Base-by-base conservation (phyloP, 768 basidiomycete genomes). In the Neoboletus magnificus region DNA sequence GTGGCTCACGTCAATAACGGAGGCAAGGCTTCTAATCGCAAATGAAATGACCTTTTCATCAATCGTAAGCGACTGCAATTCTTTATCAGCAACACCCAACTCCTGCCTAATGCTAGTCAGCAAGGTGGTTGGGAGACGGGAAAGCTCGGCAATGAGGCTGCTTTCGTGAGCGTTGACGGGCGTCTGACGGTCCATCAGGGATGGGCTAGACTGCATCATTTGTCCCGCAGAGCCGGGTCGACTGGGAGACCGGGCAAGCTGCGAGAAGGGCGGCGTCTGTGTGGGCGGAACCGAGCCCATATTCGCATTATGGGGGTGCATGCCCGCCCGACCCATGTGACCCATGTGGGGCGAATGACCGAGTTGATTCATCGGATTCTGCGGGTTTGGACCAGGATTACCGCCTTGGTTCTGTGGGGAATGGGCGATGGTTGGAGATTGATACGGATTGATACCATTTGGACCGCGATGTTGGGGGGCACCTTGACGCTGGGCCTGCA, bases 371-470 rank as follows among this genome's bases (percentile, higher is more conserved):
- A 83, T 80, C 5, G 65, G 73, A 44, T 75, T 69, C 60, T 68
- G 63, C 8, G 61, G 67, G 47, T 60, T 71, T 27, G 71, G 71
- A 23, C 63, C 66, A 4, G 66, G 15, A 27, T 72, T 75, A 9
- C 64, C 65, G 29, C 71, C 70, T 9, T 65, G 66, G 44, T 79
- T 78, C 58, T 84, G 84, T 0, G 83, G 80, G 4, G 85, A 84
- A 48, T 81, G 79, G 2, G 83, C 75, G 70, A 87, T 84, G 2
- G 80, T 84, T 5, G 86, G 86, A 22, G 85, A 86, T 40, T 79
- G 83, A 67, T 83, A 87, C 10, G 81, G 79, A 53, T 71, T 62
- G 15, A 72, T 57, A 15, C 79, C 82, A 52, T 80, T 80, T 20
- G 77, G 73, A 4, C 64, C 69, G 23, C 79, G 79, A 57, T 77